Percentiles rank a stretch among this genome's conserved stretches.
Evolutionary conservation across 441 rosid species (phyloP).

Genomic region (Metrosideros polymorpha): DNA sequence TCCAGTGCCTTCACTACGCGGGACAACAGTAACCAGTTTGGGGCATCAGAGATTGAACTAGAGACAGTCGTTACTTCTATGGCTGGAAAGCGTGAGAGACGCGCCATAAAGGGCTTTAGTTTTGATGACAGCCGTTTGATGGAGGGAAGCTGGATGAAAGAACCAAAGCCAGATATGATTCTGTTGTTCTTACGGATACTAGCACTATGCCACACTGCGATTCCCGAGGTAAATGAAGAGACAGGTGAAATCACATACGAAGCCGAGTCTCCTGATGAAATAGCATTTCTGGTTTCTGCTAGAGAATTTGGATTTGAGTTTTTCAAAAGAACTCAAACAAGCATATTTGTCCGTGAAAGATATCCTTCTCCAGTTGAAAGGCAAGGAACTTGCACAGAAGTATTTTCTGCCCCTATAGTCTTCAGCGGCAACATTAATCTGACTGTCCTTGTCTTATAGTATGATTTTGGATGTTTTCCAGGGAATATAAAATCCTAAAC

Average conservation of each 20-base stretch:
- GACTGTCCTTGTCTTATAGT: background rate
- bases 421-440: background rate
- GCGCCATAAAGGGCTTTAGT: conserved; percentile 69
- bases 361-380: conserved; percentile 47
- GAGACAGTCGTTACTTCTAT: conserved; percentile 47
- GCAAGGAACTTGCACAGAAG: conserved; percentile 23
- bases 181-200: conserved; percentile 62
- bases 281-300: conserved; percentile 87
- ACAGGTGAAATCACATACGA: conserved; percentile 67
- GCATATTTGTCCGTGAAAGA: conserved; percentile 60
- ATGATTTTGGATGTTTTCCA: conserved; percentile 21
- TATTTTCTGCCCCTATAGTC: background rate
- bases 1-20: conserved; percentile 4
- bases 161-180: conserved; percentile 47
- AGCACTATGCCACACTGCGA: conserved; percentile 89
- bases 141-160: conserved; percentile 84
- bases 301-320: conserved; percentile 94
- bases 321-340: conserved; percentile 78
- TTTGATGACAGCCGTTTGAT: conserved; percentile 78
- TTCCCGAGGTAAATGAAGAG: conserved; percentile 79
- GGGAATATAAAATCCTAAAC: conserved; percentile 89
- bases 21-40: background rate
- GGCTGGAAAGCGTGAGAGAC: conserved; percentile 34
- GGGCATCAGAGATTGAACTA: conserved; percentile 58
- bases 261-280: conserved; percentile 98